Conservation (phyloP, 1,139 yeast species). For the Yamadazyma kanchanaburiensis region DNA sequence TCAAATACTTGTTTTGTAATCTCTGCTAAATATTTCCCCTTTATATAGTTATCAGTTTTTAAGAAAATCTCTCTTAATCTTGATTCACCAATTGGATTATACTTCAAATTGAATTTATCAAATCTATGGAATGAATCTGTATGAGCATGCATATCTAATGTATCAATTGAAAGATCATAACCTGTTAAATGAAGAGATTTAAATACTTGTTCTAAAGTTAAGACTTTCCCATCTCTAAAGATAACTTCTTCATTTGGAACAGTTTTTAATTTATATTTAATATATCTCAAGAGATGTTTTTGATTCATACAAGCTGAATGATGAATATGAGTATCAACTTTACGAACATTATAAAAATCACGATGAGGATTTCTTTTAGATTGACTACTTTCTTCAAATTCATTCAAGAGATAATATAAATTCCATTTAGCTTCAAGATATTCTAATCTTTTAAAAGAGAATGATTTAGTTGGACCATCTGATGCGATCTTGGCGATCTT, state of each 20-base stretch:
- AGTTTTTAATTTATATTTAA: conserved; percentile 73
- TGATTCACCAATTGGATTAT: conserved; percentile 97
- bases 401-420: conserved; percentile 79
- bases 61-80: conserved; percentile 92
- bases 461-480: conserved; percentile 97
- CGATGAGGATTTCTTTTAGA: conserved; percentile 81
- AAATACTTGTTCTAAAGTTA: conserved; percentile 84
- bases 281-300: conserved; percentile 89
- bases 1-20: conserved; percentile 89
- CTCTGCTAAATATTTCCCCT: conserved; percentile 89
- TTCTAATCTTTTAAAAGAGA: conserved; percentile 90
- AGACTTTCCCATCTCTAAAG: conserved; percentile 86
- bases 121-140: conserved; percentile 97
- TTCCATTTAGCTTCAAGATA: conserved; percentile 97
- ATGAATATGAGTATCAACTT: conserved; percentile 98
- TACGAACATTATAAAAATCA: conserved; percentile 96
- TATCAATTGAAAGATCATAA: conserved; percentile 91
- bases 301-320: conserved; percentile 99
- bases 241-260: conserved; percentile 84
- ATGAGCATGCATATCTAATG: conserved; percentile 99
- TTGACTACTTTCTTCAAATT: conserved; percentile 87
- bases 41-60: conserved; percentile 89
- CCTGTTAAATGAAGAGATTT: conserved; percentile 87
- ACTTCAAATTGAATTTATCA: conserved; percentile 94
- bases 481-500: conserved; percentile 68